Conservation (phyloP, 768 basidiomycete genomes). For the Hericium erinaceus region DNA sequence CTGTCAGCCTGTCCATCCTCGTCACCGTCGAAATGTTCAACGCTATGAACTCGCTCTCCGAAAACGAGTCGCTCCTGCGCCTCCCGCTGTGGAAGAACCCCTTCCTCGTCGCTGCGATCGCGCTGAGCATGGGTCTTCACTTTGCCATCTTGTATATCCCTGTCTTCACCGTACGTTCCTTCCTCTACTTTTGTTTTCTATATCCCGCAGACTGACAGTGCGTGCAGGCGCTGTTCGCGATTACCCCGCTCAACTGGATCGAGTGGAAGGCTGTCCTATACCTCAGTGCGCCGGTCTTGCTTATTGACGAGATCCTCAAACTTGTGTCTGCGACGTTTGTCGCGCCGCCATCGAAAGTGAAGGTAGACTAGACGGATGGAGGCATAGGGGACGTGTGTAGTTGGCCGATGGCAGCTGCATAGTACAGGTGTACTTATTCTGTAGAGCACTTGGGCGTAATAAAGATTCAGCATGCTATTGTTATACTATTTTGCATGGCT, state of each 20-base stretch:
- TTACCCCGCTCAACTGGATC: slow-evolving; percentile 85
- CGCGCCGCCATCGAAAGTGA: slow-evolving; percentile 46
- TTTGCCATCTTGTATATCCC: slow-evolving; percentile 95
- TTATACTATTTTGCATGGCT: background rate
- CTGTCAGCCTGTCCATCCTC: slow-evolving; percentile 92
- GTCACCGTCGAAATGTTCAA: slow-evolving; percentile 98
- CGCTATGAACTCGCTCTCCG: slow-evolving; percentile 95
- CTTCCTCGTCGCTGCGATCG: slow-evolving; percentile 83
- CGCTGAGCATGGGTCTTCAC: slow-evolving; percentile 88
- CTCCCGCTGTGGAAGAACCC: slow-evolving; percentile 93
- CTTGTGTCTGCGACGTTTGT: slow-evolving; percentile 59
- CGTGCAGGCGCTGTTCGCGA: slow-evolving; percentile 71
- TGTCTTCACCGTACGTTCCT: slow-evolving; percentile 76
- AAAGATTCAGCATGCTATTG: background rate
- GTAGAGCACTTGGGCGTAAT: background rate
- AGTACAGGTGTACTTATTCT: background rate
- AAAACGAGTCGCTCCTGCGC: slow-evolving; percentile 86
- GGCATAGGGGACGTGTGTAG: background rate
- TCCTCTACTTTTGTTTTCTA: background rate
- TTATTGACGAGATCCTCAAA: slow-evolving; percentile 89
- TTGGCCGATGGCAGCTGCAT: background rate
- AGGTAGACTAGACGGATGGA: slow-evolving; percentile 27
- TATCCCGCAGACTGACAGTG: background rate
- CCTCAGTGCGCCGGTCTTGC: slow-evolving; percentile 79
- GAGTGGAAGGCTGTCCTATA: slow-evolving; percentile 94